These are phyloP conservation scores for Amphichorda felina DNA, from an alignment of 2,329 filamentous ascomycete species.

Conservation along the genomic window DNA sequence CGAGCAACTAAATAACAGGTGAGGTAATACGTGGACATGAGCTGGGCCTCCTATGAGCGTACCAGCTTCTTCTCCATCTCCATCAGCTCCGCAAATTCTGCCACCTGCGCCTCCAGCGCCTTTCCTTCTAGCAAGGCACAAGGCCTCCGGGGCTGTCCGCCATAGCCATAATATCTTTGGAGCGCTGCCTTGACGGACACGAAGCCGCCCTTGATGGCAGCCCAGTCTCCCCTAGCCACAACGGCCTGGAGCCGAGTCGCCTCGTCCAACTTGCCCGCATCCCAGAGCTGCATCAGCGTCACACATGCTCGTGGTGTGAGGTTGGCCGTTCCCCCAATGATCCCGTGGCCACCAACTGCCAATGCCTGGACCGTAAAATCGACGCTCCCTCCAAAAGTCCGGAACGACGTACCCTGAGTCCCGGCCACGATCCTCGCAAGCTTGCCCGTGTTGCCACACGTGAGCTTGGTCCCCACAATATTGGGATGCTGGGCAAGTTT, in stretches of 20 bases:
- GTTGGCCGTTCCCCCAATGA: slow-evolving; percentile 63
- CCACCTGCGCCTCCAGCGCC: slow-evolving; percentile 11
- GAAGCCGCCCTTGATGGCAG: slow-evolving; percentile 55
- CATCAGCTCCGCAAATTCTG: slow-evolving; percentile 16
- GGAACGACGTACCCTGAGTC: slow-evolving; percentile 33
- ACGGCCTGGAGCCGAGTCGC: slow-evolving; percentile 52
- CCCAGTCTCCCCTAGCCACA: slow-evolving; percentile 58
- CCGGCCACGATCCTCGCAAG: slow-evolving; percentile 35
- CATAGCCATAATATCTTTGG: slow-evolving; percentile 52
- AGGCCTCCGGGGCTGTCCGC: slow-evolving; percentile 45
- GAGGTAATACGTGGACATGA: not conserved
- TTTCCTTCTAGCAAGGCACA: slow-evolving; percentile 16
- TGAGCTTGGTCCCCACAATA: slow-evolving; percentile 52
- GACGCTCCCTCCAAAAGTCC: slow-evolving; percentile 60
- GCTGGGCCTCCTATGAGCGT: not conserved
- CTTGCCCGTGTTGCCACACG: slow-evolving; percentile 53
- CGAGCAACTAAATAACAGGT: not conserved
- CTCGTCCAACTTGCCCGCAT: slow-evolving; percentile 42
- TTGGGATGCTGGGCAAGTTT: slow-evolving; percentile 39
- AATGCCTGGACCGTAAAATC: slow-evolving; percentile 65
- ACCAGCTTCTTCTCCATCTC: slow-evolving; percentile 10
- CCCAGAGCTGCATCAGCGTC: slow-evolving; percentile 47
- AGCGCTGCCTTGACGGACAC: slow-evolving; percentile 57
- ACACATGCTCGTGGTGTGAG: slow-evolving; percentile 55
- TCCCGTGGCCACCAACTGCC: slow-evolving; percentile 57